Conservation (phyloP, 75 land plant species). For the Pinus taeda region DNA sequence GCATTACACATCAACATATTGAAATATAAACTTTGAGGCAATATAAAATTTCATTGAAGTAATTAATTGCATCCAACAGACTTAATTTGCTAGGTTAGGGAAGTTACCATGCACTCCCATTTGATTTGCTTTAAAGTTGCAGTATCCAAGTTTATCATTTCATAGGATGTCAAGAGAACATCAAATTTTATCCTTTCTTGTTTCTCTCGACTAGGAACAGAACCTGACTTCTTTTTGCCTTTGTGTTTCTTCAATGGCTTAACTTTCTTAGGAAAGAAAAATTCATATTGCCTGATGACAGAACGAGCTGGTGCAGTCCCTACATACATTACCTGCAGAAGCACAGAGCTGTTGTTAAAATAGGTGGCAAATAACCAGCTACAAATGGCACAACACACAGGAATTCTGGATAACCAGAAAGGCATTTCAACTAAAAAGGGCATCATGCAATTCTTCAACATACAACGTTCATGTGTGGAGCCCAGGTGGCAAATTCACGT, state of each 20-base stretch:
- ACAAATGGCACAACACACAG: neutral
- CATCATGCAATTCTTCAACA: conserved; percentile 22
- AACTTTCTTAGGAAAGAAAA: conserved; percentile 58
- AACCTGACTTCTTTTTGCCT: conserved; percentile 51
- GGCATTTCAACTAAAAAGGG: neutral
- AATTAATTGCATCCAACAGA: too few relatives aligned
- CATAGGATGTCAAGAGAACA: conserved; percentile 97
- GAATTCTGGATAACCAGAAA: neutral
- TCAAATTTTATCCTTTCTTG: conserved; percentile 93
- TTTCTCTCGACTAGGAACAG: conserved; percentile 37
- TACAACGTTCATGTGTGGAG: conserved; percentile 98
- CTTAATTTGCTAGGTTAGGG: too few relatives aligned
- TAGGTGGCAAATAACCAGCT: conserved; percentile 7
- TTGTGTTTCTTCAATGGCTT: conserved; percentile 41
- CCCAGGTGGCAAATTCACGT: conserved; percentile 99
- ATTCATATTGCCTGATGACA: conserved; percentile 81
- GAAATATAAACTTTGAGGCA: neutral
- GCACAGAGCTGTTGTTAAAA: neutral
- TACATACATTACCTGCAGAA: conserved; percentile 91
- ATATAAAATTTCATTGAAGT: too few relatives aligned
- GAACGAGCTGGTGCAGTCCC: conserved; percentile 83
- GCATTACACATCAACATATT: neutral
- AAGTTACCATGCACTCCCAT: conserved; percentile 91
- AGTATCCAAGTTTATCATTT: conserved; percentile 87
- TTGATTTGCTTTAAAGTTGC: conserved; percentile 67